Percentiles rank a stretch among this genome's conserved stretches.
Conservation (phyloP, 1,284 basidiomycete species). For the Pulchroboletus neoregius region DNA sequence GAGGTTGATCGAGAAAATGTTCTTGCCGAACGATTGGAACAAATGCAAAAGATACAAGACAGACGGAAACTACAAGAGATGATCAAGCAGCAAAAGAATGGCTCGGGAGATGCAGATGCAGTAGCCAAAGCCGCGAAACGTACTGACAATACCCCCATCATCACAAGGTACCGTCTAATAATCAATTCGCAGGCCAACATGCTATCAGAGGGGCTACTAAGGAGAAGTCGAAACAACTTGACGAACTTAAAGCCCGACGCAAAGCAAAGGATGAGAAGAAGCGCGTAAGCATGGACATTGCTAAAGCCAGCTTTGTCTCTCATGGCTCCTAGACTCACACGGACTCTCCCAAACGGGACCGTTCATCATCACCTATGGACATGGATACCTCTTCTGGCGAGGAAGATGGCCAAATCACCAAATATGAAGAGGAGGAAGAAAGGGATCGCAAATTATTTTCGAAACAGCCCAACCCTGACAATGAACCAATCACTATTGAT, state of each 20-base stretch:
- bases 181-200: conserved; percentile 55
- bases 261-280: conserved; percentile 78
- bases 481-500: conserved; percentile 49
- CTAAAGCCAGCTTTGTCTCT: conserved; percentile 1
- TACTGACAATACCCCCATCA: conserved; percentile 32
- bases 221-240: conserved; percentile 77
- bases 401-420: conserved; percentile 66
- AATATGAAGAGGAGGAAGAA: conserved; percentile 67
- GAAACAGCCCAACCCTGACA: conserved; percentile 44
- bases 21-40: conserved; percentile 74
- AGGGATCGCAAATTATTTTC: conserved; percentile 51
- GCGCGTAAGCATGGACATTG: conserved; percentile 43
- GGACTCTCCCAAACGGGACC: conserved; percentile 59
- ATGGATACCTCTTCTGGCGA: conserved; percentile 77
- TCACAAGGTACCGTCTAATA: conserved; percentile 2
- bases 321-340: conserved; percentile 37
- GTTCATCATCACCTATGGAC: conserved; percentile 71
- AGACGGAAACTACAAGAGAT: conserved; percentile 73
- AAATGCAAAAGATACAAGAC: conserved; percentile 76
- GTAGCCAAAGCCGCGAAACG: conserved; percentile 74
- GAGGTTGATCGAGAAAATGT: conserved; percentile 89
- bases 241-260: conserved; percentile 78
- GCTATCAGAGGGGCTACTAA: conserved; percentile 76
- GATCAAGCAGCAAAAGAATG: conserved; percentile 60
- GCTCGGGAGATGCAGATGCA: conserved; percentile 49